Conservation (phyloP, 2,329 filamentous ascomycete species). For the Onygena corvina region DNA sequence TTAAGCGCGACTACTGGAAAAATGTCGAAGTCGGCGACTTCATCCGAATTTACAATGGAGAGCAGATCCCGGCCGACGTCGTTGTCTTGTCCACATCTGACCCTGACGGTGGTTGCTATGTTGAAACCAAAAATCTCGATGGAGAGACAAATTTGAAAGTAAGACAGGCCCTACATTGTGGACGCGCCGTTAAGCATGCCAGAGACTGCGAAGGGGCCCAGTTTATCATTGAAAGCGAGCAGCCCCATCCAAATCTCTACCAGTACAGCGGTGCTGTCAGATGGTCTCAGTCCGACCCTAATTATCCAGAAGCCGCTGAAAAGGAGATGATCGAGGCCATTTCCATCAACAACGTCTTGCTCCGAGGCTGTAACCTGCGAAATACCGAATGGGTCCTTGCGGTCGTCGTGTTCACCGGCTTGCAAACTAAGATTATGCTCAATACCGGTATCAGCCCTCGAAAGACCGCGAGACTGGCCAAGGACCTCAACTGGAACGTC, state of each 20-base stretch:
- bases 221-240: constrained; percentile 81
- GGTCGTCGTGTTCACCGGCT: constrained; percentile 84
- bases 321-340: constrained; percentile 84
- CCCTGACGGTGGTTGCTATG: constrained; percentile 84
- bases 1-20: constrained; percentile 93
- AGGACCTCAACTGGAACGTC: constrained; percentile 94
- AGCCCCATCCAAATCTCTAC: constrained; percentile 86
- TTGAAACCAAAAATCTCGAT: constrained; percentile 96
- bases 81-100: constrained; percentile 89
- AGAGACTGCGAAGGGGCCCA: constrained; percentile 82
- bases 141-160: constrained; percentile 97
- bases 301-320: constrained; percentile 48
- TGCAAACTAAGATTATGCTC: constrained; percentile 98
- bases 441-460: constrained; percentile 91
- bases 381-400: constrained; percentile 96
- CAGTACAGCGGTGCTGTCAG: constrained; percentile 81
- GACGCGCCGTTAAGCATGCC: constrained; percentile 71
- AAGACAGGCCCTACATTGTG: constrained; percentile 76
- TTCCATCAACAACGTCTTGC: constrained; percentile 84
- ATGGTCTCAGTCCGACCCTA: constrained; percentile 64
- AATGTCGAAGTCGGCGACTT: constrained; percentile 91
- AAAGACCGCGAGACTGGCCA: constrained; percentile 81
- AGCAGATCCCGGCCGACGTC: constrained; percentile 87
- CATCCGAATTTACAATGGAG: constrained; percentile 89
- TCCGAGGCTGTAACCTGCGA: constrained; percentile 82